These are phyloP conservation scores for Pneumocystis murina DNA, from an alignment of 1,139 yeast species.

Conservation along the genomic window DNA sequence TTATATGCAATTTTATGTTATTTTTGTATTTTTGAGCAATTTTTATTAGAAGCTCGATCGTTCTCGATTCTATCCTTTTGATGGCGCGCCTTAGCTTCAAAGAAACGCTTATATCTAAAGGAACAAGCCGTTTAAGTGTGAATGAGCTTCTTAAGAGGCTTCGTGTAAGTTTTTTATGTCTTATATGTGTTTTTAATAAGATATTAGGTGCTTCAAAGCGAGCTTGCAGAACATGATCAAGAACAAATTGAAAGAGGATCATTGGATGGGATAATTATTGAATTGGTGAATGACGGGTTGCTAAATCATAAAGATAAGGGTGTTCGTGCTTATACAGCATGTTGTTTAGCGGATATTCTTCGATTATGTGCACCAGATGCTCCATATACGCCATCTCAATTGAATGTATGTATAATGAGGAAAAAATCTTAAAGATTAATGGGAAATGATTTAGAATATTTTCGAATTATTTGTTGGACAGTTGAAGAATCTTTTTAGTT, in stretches of 20 bases:
- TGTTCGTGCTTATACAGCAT: conserved; percentile 55
- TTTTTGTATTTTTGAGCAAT: background rate
- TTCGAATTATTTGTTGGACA: conserved; percentile 39
- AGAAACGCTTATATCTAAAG: background rate
- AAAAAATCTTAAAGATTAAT: background rate
- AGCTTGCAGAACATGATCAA: conserved; percentile 47
- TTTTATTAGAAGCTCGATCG: background rate
- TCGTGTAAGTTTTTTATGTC: background rate
- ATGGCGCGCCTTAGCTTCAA: background rate
- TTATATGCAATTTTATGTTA: background rate
- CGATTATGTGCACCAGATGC: conserved; percentile 83
- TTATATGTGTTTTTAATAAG: background rate
- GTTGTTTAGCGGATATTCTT: conserved; percentile 62
- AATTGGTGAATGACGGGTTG: conserved; percentile 44
- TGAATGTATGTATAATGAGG: conserved; percentile 29
- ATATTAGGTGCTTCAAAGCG: conserved; percentile 37
- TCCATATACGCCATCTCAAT: conserved; percentile 54
- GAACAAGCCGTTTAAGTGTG: background rate
- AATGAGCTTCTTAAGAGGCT: background rate
- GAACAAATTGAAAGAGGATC: conserved; percentile 37
- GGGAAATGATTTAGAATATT: conserved; percentile 15
- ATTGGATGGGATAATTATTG: conserved; percentile 34
- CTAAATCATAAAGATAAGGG: conserved; percentile 51
- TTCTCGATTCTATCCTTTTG: background rate
- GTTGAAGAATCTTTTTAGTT: conserved; percentile 41